Base-by-base conservation (phyloP, 306 rosid species). In the Rubus parviflorus region DNA sequence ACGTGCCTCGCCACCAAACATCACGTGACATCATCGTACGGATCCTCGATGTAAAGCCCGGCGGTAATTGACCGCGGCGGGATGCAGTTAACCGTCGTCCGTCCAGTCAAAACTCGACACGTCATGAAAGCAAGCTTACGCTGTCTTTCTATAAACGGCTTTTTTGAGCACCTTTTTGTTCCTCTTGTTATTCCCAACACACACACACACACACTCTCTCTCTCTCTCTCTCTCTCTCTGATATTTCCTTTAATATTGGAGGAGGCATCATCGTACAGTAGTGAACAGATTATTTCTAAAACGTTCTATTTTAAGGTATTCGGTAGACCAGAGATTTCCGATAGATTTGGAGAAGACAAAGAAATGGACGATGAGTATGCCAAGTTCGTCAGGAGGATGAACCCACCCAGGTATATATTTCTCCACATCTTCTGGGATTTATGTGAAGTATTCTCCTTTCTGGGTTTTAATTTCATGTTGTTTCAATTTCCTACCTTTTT, bases 321-420 rank as follows among this genome's bases (percentile, higher is more conserved):
- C 60, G 35, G 67, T 8, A 16, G 43, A 5, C 7, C 38, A 3
- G 53, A 63, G 49, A 17, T 41, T 72, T 41, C 13, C 5, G 49
- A 43, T 41, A 0, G 72, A 30, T 68, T 53, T 56, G 52, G 45
- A 17, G 22, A 6, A 23, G 23, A 56, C 19, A 23, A 16, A 54
- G 69, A 47, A 12, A 88, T 84, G 90, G 90, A 89, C 37, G 88
- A 83, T 75, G 92, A 89, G 79, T 89, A 79, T 79, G 85, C 85
- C 8, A 89, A 89, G 81, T 86, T 89, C 62, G 78, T 89, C 75
- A 80, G 90, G 87, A 79, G 92, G 82, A 78, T 89, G 83, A 89
- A 89, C 83, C 90, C 92, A 25, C 92, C 92, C 20, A 83, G 90
- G 92, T 89, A 19, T 12, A 46, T 80, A 35, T 22, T 64, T 62